Evolutionary conservation across 345 rosid genomes (phyloP).

Genomic region (Eucalyptus caleyi): DNA sequence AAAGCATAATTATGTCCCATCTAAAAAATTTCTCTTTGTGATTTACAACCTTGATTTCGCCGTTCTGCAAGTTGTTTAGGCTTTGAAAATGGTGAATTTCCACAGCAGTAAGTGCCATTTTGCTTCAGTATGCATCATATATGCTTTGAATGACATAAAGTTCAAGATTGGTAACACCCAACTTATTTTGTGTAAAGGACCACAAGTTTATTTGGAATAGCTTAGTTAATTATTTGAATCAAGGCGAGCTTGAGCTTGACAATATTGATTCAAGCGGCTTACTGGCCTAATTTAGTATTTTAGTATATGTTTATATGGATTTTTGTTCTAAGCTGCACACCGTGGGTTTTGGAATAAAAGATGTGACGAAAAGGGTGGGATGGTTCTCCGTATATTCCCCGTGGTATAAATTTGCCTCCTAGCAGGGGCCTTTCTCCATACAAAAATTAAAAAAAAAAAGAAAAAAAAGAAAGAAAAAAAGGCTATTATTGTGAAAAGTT

Average conservation of each 20-base stretch:
- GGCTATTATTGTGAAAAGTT: not conserved
- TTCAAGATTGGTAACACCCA: not conserved
- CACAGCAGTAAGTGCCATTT: not conserved
- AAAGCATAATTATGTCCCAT: not conserved
- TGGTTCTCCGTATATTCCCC: not conserved
- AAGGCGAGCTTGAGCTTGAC: not conserved
- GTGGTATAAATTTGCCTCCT: not conserved
- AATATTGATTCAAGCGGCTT: not conserved
- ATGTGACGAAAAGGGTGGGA: not conserved
- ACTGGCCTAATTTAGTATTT: not conserved
- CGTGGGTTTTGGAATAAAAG: not conserved
- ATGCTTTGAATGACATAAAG: not conserved
- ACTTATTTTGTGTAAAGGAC: not conserved
- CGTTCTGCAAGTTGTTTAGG: not conserved
- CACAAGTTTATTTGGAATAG: not conserved
- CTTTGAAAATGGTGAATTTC: not conserved
- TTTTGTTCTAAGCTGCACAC: not conserved
- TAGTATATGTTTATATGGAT: not conserved
- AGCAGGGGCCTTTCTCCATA: not conserved
- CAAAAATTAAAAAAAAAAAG: not conserved
- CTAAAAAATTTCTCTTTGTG: not conserved
- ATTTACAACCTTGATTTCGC: not conserved
- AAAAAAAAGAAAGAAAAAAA: too few relatives aligned
- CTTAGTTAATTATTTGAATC: not conserved
- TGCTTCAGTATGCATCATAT: not conserved